phyloP scores from a whole-genome alignment of 148 eudicot genomes.

The Chenopodium album region DNA sequence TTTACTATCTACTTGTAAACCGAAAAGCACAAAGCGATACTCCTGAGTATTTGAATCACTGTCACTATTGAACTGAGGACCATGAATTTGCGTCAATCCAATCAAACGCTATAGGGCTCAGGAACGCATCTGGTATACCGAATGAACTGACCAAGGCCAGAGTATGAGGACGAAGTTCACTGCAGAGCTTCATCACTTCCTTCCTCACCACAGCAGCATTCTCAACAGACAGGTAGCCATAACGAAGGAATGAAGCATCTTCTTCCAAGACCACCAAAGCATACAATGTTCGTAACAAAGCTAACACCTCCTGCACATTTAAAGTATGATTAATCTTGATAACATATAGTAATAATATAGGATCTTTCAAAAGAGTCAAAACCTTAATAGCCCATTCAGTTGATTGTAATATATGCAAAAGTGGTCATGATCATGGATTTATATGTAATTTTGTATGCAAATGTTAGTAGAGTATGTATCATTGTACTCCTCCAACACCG shows the following conservation, averaged over 20 bases:
- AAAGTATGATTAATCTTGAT: background rate
- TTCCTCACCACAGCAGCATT: conserved; percentile 70
- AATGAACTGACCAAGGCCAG: conserved; percentile 65
- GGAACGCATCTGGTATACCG: conserved; percentile 70
- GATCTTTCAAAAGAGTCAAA: background rate
- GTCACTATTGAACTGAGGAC: conserved; percentile 40
- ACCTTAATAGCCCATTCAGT: background rate
- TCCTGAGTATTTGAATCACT: no score
- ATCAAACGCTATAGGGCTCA: conserved; percentile 71
- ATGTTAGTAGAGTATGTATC: background rate
- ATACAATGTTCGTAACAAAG: conserved; percentile 65
- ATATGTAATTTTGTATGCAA: background rate
- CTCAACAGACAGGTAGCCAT: conserved; percentile 64
- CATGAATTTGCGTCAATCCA: conserved; percentile 74
- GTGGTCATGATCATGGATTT: background rate
- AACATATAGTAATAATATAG: background rate
- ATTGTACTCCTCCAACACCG: background rate
- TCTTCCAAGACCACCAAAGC: conserved; percentile 70
- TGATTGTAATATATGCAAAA: background rate
- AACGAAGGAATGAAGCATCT: conserved; percentile 86
- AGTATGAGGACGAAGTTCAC: conserved; percentile 84
- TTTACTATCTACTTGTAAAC: no score
- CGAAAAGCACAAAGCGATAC: no score
- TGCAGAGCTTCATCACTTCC: conserved; percentile 76
- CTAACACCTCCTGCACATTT: conserved; percentile 60